A percentile compares a stretch with the other conserved stretches of the same genome.
phyloP scores from a whole-genome alignment of 163 green algal species.

The Prototheca stagnorum region DNA sequence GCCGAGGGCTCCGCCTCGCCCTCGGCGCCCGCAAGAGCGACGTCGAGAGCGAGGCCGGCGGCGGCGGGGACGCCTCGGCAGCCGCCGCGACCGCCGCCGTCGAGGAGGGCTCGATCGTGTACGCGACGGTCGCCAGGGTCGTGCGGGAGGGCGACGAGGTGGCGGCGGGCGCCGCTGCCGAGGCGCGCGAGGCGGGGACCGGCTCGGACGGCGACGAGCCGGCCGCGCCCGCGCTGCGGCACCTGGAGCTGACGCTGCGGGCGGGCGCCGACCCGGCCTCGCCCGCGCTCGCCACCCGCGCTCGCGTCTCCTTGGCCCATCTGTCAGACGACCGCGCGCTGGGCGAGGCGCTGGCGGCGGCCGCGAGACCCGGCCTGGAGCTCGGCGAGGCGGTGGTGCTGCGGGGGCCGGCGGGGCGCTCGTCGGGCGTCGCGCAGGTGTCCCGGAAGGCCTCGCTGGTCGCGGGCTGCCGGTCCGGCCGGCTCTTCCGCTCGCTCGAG shows the following conservation, averaged over 20 bases:
- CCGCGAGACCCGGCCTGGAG: too few relatives aligned
- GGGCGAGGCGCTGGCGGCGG: conserved; percentile 24
- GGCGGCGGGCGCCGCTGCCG: too few relatives aligned
- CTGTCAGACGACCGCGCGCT: too few relatives aligned
- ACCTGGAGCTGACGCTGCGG: conserved; percentile 25
- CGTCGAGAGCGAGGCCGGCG: background rate
- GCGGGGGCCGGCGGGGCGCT: too few relatives aligned
- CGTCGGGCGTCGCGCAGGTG: conserved; percentile 20
- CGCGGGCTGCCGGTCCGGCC: conserved; percentile 13
- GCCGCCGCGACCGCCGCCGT: conserved; percentile 1
- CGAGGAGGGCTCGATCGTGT: too few relatives aligned
- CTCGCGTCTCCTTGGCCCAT: too few relatives aligned
- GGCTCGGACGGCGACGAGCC: conserved; percentile 72
- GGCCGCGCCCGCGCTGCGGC: conserved; percentile 23
- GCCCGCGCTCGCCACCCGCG: too few relatives aligned
- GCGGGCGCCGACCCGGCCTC: conserved; percentile 19
- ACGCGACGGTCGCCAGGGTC: too few relatives aligned
- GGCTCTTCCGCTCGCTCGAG: conserved; percentile 28
- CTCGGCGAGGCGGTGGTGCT: too few relatives aligned
- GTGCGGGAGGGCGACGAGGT: background rate
- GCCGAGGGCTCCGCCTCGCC: conserved; percentile 36
- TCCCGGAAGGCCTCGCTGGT: conserved; percentile 61
- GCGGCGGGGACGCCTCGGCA: too few relatives aligned
- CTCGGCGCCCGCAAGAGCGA: conserved; percentile 22
- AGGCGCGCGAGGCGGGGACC: background rate